A percentile compares a stretch with the other conserved stretches of the same genome.
Conservation (phyloP, 1,284 basidiomycete genomes). For the Ganoderma lingzhi region DNA sequence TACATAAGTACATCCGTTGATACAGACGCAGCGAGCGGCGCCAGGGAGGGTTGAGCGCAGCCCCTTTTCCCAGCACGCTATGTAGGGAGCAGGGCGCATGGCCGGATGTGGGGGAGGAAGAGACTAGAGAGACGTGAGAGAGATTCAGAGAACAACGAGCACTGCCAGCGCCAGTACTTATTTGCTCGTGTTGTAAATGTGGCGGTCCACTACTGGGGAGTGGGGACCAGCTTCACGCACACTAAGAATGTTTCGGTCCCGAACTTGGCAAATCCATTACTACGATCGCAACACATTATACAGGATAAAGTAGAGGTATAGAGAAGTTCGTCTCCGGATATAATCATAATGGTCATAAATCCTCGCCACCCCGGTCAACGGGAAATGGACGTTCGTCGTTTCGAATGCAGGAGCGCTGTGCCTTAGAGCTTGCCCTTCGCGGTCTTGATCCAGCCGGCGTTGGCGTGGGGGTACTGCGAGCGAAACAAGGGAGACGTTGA, state of each 20-base stretch:
- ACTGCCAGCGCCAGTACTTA: background rate
- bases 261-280: slow-evolving; percentile 9
- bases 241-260: background rate
- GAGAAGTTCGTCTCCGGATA: background rate
- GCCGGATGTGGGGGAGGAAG: no score
- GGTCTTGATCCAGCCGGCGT: slow-evolving; percentile 26
- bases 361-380: background rate
- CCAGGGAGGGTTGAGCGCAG: no score
- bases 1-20: no score
- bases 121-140: background rate
- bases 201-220: background rate
- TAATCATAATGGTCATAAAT: slow-evolving; percentile 4
- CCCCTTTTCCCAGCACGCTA: no score
- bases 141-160: no score
- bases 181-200: background rate
- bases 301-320: background rate
- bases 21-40: no score
- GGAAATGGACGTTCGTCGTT: background rate
- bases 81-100: no score
- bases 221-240: background rate
- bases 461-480: slow-evolving; percentile 27
- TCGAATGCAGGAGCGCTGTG: background rate
- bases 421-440: slow-evolving; percentile 24
- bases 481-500: background rate
- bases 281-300: slow-evolving; percentile 12